Conservation (phyloP, 176 grass and related monocot genomes). For the Rhynchospora breviuscula region DNA sequence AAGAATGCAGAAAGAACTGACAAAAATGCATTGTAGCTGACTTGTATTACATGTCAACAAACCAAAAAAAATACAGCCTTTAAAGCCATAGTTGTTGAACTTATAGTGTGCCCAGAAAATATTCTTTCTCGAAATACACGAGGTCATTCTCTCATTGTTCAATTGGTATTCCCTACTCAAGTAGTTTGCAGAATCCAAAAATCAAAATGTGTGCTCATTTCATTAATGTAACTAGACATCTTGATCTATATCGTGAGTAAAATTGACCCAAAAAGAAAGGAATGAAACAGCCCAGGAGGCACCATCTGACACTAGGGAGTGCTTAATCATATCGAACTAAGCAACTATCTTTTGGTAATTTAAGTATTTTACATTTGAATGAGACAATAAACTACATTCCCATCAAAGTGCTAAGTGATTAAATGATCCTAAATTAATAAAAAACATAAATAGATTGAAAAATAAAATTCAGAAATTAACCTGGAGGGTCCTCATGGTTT, state of each 20-base stretch:
- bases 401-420: not conserved
- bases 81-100: too few relatives aligned
- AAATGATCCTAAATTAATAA: not conserved
- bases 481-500: conserved; percentile 93
- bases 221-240: too few relatives aligned
- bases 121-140: too few relatives aligned
- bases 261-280: not conserved
- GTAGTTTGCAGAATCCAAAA: too few relatives aligned
- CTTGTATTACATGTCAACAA: too few relatives aligned
- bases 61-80: too few relatives aligned
- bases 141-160: too few relatives aligned
- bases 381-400: not conserved
- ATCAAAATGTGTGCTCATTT: too few relatives aligned
- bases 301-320: not conserved
- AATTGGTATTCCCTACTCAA: too few relatives aligned
- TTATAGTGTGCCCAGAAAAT: too few relatives aligned
- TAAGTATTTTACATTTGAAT: conserved; percentile 1
- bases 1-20: not conserved
- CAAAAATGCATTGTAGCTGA: too few relatives aligned
- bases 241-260: too few relatives aligned
- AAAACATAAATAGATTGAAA: not conserved
- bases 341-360: not conserved
- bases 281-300: not conserved
- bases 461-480: conserved; percentile 3
- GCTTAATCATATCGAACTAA: not conserved